Base-by-base conservation (phyloP, 2,329 filamentous ascomycete genomes). In the Alternaria sp. region DNA sequence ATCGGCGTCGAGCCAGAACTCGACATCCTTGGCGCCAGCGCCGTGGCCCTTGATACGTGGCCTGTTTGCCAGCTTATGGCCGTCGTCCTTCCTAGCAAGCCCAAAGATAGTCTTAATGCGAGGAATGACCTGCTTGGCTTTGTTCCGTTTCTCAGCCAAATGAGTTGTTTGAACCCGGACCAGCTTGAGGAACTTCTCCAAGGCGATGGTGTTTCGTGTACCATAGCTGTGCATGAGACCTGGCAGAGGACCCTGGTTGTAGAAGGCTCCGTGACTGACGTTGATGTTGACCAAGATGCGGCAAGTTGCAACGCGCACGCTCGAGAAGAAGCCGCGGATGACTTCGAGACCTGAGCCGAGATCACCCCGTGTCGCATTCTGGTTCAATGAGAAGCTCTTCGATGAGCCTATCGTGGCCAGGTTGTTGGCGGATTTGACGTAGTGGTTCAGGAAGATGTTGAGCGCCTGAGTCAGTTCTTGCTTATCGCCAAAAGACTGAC, bases 281-380 rank as follows among this genome's bases (percentile, higher is more conserved):
- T 90, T 88, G 3, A 90, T 80, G 55, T 90, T 90, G 23, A 90
- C 75, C 1, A 90, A 72, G 13, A 90, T 79, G 7, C 87, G 83
- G 43, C 82, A 82, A 19, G 86, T 86, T 1, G 86, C 85, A 9
- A 85, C 80, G 6, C 88, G 85, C 47, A 88, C 85, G 69, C 87
- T 89, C 9, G 86, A 80, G 69, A 86, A 89, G 75, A 86, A 90
- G 0, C 88, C 88, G 40, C 87, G 83, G 11, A 89, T 77, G 1
- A 86, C 87, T 57, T 85, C 79, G 1, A 90, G 78, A 2, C 86
- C 86, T 11, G 76, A 79, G 7, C 81, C 83, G 0, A 90, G 80
- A 45, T 81, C 73, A 5, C 73, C 73, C 2, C 11, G 61, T 4
- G 30, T 52, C 8, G 66, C 49, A 6, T 83, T 69, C 0, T 82